Evolutionary conservation across 1,284 basidiomycete species (phyloP), one percentile per base, ranked within the genome.

Genomic region (Ceratobasidium theobromae): DNA sequence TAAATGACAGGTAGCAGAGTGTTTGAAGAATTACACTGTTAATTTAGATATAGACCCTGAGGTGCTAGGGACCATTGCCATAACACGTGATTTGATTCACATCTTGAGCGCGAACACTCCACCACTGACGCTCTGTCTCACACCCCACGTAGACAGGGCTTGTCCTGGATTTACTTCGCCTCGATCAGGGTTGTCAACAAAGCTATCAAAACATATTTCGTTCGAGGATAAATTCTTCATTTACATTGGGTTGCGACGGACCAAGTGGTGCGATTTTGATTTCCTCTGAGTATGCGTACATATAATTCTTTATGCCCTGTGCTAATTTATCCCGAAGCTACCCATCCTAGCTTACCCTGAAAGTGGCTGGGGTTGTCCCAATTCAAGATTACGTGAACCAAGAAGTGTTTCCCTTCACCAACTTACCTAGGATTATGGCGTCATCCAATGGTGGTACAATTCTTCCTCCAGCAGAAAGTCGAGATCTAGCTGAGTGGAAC

Each of bases 61-160:
- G n/a, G n/a, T n/a, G n/a, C n/a, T n/a, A n/a, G n/a, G n/a, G n/a
- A n/a, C n/a, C 45, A 51, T 11, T 40, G 43, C 49, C 53, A 23
- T 38, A 45, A 41, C 60, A 65, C 60, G 60, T 65, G 60, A 28
- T 28, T 35, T 48, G 6, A 27, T 28, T 65, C 51, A 32, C 60
- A 65, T 65, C 60, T 52, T 53, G 18, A 40, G 23, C 58, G 27
- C n/a, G n/a, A n/a, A 35, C 45, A 33, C 28, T 18, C 40, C 51
- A 45, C 45, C 25, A 12, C 45, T 60, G 41, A n/a, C n/a, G n/a
- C n/a, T n/a, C n/a, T 38, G 6, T 38, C 35, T 16, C 35, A 16
- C 35, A 38, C 35, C 16, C 35, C 6, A 38, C 35, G 6, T 16
- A 6, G 35, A n/a, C 35, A 8, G 35, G 35, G 16, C 16, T 38